These are phyloP conservation scores for Amaranthus cruentus DNA, from an alignment of 148 eudicot genomes.

Conservation along the genomic window DNA sequence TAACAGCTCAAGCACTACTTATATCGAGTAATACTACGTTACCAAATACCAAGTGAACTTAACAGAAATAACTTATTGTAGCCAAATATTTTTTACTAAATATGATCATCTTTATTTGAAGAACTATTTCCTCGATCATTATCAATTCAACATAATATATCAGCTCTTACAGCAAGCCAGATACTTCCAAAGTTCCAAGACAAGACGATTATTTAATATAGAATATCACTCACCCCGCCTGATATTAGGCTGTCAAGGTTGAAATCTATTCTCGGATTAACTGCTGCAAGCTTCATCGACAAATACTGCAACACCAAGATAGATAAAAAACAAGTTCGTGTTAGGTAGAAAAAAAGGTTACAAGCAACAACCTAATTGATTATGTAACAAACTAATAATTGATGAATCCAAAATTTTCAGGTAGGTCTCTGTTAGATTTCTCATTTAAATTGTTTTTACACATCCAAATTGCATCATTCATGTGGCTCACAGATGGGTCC, in stretches of 20 bases:
- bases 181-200: not conserved
- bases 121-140: not conserved
- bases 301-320: conserved; percentile 50
- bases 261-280: conserved; percentile 80
- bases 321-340: not conserved
- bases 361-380: conserved; percentile 1
- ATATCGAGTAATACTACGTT: not conserved
- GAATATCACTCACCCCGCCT: conserved; percentile 54
- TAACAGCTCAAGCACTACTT: too few relatives aligned
- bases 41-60: too few relatives aligned
- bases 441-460: not conserved
- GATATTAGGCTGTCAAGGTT: conserved; percentile 69
- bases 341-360: conserved; percentile 7
- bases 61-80: not conserved
- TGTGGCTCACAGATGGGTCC: not conserved
- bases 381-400: too few relatives aligned
- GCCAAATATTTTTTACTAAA: not conserved
- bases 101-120: not conserved
- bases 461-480: not conserved
- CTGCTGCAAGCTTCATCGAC: conserved; percentile 98
- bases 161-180: not conserved
- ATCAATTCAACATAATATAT: not conserved
- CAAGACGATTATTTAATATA: not conserved
- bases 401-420: not conserved
- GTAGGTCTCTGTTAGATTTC: not conserved